These are phyloP conservation scores for Elsinoe arachidis DNA, from an alignment of 2,329 filamentous ascomycete species.

Conservation along the genomic window DNA sequence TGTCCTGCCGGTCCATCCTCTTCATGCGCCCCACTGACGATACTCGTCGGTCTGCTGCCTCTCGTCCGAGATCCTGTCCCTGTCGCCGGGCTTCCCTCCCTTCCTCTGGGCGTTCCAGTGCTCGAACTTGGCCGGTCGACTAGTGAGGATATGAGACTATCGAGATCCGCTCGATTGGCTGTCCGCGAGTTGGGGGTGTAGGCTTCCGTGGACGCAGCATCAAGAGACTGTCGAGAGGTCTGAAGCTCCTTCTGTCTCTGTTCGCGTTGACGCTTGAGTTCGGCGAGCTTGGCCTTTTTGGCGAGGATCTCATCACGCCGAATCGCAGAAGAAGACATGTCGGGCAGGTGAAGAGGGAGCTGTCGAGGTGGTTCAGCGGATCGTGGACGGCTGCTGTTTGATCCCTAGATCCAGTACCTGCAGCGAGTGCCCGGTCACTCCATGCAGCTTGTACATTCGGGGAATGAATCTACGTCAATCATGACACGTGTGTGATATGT, in stretches of 20 bases:
- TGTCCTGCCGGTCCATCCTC: constrained; percentile 18
- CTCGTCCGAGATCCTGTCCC: constrained; percentile 18
- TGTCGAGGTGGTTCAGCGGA: background rate
- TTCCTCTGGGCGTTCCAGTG: constrained; percentile 18
- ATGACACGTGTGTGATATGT: background rate
- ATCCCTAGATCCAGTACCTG: too few relatives aligned
- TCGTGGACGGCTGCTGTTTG: too few relatives aligned
- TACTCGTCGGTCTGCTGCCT: constrained; percentile 1
- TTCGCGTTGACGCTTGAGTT: constrained; percentile 88
- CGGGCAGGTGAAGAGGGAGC: background rate
- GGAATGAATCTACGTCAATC: background rate
- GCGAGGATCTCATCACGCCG: constrained; percentile 92
- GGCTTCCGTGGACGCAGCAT: constrained; percentile 14
- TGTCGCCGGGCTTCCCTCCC: background rate
- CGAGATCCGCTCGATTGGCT: constrained; percentile 66
- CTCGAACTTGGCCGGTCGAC: constrained; percentile 56
- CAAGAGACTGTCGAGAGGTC: constrained; percentile 49
- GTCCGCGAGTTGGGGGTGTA: constrained; percentile 55
- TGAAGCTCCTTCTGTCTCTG: constrained; percentile 68
- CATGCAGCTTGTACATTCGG: background rate
- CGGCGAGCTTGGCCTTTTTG: constrained; percentile 93
- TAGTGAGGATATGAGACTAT: constrained; percentile 74
- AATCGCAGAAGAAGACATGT: constrained; percentile 44
- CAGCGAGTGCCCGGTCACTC: background rate
- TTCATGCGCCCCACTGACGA: constrained; percentile 18